Base-by-base conservation (phyloP, 345 rosid genomes). In the Brassica nigra region DNA sequence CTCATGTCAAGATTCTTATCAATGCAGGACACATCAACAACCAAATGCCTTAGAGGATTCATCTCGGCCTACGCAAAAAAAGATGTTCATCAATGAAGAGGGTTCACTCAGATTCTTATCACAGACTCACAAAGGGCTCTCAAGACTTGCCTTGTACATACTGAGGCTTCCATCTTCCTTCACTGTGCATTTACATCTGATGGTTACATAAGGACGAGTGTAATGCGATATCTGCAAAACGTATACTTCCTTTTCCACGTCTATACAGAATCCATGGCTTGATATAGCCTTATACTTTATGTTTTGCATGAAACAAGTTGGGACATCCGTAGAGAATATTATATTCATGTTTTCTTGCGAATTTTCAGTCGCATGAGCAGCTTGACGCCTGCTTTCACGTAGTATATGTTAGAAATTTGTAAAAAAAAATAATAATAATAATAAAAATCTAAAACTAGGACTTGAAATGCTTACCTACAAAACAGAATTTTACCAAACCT, bases 1-100 rank as follows among this genome's bases (percentile, higher is more conserved):
- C 97, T 88, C 76, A 91, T 75, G 76, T 89, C 94, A 15, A 88
- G 73, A 86, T 83, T 76, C 85, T 78, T 87, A 73, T 83, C 76
- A 39, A 88, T 85, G 81, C 93, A 91, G 1, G 91, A 88, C 47
- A 88, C 74, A 69, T 91, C 92, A 36, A 55, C 59, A 30, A 86
- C 85, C 86, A 89, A 84, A 61, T 88, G 83, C 55, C 90, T 87
- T 57, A 85, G 74, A 55, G 39, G 88, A 66, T 73, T 83, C 10
- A 86, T 68, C 57, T 89, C 89, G 2, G 85, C 81, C 96, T 89
- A 66, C 49, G 6, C 16, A 23, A 31, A 5, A 8, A 8, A 14
- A 16, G 27, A 86, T 83, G 71, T 84, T 77, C 86, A 76, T 83
- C 77, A 44, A 88, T 86, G 44, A 37, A 37, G 44, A 37, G 44